These are phyloP conservation scores for Sequoia sempervirens DNA, from an alignment of 75 land plant genomes.

Conservation along the genomic window DNA sequence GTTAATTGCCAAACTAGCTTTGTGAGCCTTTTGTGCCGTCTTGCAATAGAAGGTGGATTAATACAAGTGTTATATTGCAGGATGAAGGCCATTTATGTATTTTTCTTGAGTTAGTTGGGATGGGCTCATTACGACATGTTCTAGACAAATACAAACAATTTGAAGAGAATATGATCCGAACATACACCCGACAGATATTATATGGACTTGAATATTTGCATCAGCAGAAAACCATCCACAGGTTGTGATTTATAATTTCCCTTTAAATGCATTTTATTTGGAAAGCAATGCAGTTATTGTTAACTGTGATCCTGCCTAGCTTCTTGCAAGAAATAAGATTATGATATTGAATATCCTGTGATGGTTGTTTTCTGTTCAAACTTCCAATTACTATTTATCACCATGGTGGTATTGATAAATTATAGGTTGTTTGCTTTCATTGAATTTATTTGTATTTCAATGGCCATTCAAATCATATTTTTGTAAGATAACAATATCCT, in stretches of 20 bases:
- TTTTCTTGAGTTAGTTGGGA: conserved; percentile 46
- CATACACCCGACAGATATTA: conserved; percentile 46
- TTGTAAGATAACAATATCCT: not conserved
- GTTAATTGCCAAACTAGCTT: not conserved
- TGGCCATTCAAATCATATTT: not conserved
- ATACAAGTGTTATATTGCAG: conserved; percentile 9
- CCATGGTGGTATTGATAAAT: not conserved
- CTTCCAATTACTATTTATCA: not conserved
- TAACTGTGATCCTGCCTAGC: not conserved
- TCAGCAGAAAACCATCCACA: conserved; percentile 38
- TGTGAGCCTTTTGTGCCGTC: not conserved
- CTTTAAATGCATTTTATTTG: not conserved
- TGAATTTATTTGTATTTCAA: not conserved
- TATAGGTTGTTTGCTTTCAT: not conserved
- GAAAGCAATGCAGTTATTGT: not conserved
- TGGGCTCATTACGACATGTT: conserved; percentile 35
- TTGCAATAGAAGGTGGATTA: not conserved
- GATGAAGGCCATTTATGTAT: conserved; percentile 39
- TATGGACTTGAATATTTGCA: conserved; percentile 44
- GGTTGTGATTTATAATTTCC: conserved; percentile 19
- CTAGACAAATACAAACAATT: conserved; percentile 30
- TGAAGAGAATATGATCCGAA: conserved; percentile 36
- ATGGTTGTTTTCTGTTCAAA: not conserved
- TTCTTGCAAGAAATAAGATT: not conserved
- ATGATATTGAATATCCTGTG: not conserved